A percentile compares a stretch with the other conserved stretches of the same genome.
Conservation (phyloP, 73 alveolate genomes). For the Tetrahymena borealis region DNA sequence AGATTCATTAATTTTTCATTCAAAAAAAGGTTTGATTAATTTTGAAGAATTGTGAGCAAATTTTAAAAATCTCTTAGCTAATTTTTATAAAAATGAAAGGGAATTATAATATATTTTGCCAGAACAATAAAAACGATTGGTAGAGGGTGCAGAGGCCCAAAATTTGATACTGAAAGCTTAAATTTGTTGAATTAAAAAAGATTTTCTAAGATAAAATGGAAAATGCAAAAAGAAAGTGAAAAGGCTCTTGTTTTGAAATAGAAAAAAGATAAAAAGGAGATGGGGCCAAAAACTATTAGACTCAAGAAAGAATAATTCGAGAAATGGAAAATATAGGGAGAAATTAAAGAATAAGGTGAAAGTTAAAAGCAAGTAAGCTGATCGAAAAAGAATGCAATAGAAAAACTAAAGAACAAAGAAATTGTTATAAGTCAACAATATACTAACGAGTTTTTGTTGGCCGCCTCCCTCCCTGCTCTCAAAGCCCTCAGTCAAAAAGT, state of each 20-base stretch:
- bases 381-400: not conserved
- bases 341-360: not conserved
- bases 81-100: not conserved
- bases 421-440: not conserved
- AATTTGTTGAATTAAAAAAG: not conserved
- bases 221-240: not conserved
- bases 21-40: not conserved
- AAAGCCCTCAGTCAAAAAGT: not conserved
- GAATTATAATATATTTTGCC: not conserved
- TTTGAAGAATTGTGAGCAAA: not conserved
- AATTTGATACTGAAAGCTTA: not conserved
- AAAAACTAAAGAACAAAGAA: not conserved
- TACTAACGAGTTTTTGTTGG: not conserved
- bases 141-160: not conserved
- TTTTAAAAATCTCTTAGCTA: not conserved
- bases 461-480: not conserved
- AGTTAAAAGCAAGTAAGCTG: not conserved
- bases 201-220: not conserved
- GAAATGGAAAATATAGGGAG: not conserved
- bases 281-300: not conserved
- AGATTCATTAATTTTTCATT: no score
- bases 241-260: not conserved
- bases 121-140: not conserved
- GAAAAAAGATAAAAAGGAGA: not conserved
- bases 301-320: not conserved